Evolutionary conservation across 768 basidiomycete genomes (phyloP).

Genomic region (Russula abietina): DNA sequence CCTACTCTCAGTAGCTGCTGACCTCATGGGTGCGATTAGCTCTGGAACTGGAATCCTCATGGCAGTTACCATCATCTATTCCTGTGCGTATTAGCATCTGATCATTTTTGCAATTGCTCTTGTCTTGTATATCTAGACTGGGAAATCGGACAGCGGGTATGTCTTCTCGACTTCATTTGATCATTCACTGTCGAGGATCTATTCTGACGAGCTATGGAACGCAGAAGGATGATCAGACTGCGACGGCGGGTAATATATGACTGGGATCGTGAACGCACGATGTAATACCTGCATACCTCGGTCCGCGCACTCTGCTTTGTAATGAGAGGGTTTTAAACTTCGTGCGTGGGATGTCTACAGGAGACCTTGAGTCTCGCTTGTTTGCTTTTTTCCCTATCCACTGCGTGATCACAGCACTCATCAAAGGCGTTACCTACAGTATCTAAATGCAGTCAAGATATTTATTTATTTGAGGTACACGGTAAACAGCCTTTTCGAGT

Average conservation of each 20-base stretch:
- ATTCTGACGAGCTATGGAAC: background rate
- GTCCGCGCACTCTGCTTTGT: background rate
- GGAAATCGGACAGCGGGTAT: slow-evolving; percentile 84
- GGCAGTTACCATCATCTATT: slow-evolving; percentile 97
- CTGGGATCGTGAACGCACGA: background rate
- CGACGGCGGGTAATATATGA: background rate
- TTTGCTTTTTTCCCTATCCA: background rate
- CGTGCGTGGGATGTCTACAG: background rate
- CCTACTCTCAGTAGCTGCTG: slow-evolving; percentile 82
- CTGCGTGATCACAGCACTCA: background rate
- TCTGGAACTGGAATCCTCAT: slow-evolving; percentile 95
- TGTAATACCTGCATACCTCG: background rate
- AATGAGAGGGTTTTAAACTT: background rate
- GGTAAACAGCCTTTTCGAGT: background rate
- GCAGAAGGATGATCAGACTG: background rate
- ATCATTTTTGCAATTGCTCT: background rate
- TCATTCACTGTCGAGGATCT: background rate
- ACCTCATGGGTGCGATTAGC: slow-evolving; percentile 93
- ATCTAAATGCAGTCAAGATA: background rate
- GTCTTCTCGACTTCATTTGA: slow-evolving; percentile 55
- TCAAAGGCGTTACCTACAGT: background rate
- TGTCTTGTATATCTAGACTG: slow-evolving; percentile 50
- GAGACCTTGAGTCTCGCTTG: background rate
- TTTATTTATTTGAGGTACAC: background rate
- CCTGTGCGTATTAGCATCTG: slow-evolving; percentile 34